Percentiles rank a stretch among this genome's conserved stretches.
Conservation (phyloP, 73 alveolate genomes). For the Tetrahymena thermophila region DNA sequence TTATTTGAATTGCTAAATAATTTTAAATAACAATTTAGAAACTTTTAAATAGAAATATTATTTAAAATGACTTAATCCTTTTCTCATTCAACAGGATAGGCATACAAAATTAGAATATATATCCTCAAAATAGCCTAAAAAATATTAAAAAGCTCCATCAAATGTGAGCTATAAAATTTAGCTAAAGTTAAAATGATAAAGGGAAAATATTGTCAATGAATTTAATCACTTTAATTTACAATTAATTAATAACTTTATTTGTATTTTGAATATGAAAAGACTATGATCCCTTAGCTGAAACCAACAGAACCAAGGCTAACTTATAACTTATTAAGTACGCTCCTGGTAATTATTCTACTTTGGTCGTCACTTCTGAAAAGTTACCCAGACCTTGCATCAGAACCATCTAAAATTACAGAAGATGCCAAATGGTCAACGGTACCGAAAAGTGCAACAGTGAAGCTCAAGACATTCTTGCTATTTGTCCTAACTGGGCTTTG, state of each 20-base stretch:
- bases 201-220: not conserved
- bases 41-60: not conserved
- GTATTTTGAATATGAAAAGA: not conserved
- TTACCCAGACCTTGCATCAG: constrained; percentile 42
- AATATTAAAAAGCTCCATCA: too few species aligned
- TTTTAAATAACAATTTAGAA: not conserved
- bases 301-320: not conserved
- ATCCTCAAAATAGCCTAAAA: too few species aligned
- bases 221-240: not conserved
- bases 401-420: constrained; percentile 22
- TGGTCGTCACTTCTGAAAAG: constrained; percentile 19
- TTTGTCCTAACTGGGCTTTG: constrained; percentile 47
- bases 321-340: not conserved
- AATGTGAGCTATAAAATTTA: too few species aligned
- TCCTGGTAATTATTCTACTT: constrained; percentile 2
- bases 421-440: constrained; percentile 39
- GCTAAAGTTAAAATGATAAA: not conserved
- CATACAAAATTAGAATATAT: too few species aligned
- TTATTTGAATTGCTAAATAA: not conserved
- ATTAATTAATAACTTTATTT: not conserved
- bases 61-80: too few species aligned
- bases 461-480: constrained; percentile 32
- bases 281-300: not conserved
- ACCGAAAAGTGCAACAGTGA: constrained; percentile 23
- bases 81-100: too few species aligned